These are phyloP conservation scores for Penicillium pancosmium DNA, from an alignment of 495 filamentous ascomycete genomes.

Conservation along the genomic window DNA sequence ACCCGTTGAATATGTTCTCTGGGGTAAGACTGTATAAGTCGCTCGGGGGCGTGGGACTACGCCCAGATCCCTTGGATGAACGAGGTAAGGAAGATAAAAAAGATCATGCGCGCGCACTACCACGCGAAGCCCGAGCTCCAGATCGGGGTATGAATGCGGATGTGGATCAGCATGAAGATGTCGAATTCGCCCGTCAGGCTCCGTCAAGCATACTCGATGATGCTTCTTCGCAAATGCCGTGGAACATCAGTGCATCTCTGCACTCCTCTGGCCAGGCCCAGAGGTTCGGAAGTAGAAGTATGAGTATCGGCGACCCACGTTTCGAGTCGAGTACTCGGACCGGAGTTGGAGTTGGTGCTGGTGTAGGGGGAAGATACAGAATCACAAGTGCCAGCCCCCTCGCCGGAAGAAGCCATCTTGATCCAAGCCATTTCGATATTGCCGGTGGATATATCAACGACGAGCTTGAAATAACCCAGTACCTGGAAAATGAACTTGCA, in stretches of 20 bases:
- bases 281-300: constrained; percentile 55
- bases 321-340: constrained; percentile 25
- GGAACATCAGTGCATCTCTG: constrained; percentile 67
- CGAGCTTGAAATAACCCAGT: constrained; percentile 43
- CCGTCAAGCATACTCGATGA: constrained; percentile 59
- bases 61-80: not conserved
- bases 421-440: constrained; percentile 5
- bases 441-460: constrained; percentile 34
- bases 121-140: too few species aligned
- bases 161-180: constrained; percentile 33
- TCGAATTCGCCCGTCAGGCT: constrained; percentile 66
- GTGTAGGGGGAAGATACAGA: constrained; percentile 28
- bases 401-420: constrained; percentile 51
- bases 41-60: constrained; percentile 32
- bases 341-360: not conserved
- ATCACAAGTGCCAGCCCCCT: constrained; percentile 66
- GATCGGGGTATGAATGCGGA: too few species aligned
- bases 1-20: constrained; percentile 56
- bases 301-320: constrained; percentile 37
- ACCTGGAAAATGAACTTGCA: constrained; percentile 36
- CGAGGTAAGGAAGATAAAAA: constrained; percentile 19
- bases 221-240: constrained; percentile 65
- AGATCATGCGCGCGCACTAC: constrained; percentile 22
- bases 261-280: constrained; percentile 53
- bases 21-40: constrained; percentile 54